Percentiles rank a stretch among this genome's conserved stretches.
These are phyloP conservation scores for Cercospora sp. DNA, from an alignment of 2,329 filamentous ascomycete species.

Conservation along the genomic window DNA sequence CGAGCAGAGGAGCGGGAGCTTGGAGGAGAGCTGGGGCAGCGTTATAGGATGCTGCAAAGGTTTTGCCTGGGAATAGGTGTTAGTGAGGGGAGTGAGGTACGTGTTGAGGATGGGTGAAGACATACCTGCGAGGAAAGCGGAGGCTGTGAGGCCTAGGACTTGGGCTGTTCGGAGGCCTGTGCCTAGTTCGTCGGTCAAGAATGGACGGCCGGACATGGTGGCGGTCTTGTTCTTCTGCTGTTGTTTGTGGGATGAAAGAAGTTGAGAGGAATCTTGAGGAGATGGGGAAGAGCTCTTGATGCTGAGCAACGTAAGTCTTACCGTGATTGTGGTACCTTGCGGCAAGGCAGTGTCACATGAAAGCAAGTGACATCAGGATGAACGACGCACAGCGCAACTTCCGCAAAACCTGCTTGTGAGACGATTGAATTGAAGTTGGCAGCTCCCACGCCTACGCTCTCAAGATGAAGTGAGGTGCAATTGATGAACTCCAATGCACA, in stretches of 20 bases:
- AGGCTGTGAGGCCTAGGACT: conserved; percentile 53
- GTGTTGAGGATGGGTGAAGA: not conserved
- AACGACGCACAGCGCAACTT: not conserved
- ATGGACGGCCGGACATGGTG: conserved; percentile 22
- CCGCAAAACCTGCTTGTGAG: conserved; percentile 1
- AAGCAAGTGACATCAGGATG: conserved; percentile 8
- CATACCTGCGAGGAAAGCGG: conserved; percentile 49
- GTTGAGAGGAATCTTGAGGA: not conserved
- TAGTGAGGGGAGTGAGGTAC: not conserved
- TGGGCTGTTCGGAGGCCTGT: conserved; percentile 50
- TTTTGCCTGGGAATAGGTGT: conserved; percentile 35
- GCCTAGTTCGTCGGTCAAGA: conserved; percentile 24
- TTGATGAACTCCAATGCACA: not conserved
- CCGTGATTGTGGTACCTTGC: conserved; percentile 1
- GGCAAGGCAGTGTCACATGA: conserved; percentile 4
- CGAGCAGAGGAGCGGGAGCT: conserved; percentile 56
- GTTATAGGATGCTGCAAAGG: conserved; percentile 42
- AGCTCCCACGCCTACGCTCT: not conserved
- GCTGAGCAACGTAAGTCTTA: conserved; percentile 1
- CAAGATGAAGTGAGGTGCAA: not conserved
- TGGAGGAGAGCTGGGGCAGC: conserved; percentile 55
- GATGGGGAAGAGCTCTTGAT: not conserved
- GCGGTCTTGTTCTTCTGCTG: not conserved
- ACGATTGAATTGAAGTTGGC: not conserved
- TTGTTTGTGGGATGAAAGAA: not conserved